These are phyloP conservation scores for Tubosaeta sp. DNA, from an alignment of 768 basidiomycete species.

Conservation along the genomic window DNA sequence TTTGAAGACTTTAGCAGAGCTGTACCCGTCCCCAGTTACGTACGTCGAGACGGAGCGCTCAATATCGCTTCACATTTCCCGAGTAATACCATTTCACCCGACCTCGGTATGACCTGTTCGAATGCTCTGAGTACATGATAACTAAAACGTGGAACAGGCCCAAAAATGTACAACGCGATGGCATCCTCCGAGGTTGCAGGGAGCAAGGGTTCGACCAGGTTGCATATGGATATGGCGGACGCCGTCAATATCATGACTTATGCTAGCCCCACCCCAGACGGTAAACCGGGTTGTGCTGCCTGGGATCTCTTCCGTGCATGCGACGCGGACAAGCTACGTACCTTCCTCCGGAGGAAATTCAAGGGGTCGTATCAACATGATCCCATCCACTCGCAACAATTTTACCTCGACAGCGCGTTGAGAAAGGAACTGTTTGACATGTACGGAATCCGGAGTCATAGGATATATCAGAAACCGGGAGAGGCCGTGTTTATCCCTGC, in stretches of 20 bases:
- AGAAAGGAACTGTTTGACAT: slow-evolving; percentile 64
- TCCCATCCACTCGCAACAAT: slow-evolving; percentile 87
- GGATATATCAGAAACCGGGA: slow-evolving; percentile 87
- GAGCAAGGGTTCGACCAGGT: slow-evolving; percentile 78
- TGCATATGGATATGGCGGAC: slow-evolving; percentile 95
- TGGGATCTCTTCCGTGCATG: slow-evolving; percentile 90
- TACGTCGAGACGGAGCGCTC: slow-evolving; percentile 82
- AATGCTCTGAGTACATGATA: not conserved
- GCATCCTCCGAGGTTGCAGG: slow-evolving; percentile 61
- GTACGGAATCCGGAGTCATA: slow-evolving; percentile 69
- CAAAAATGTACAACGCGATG: slow-evolving; percentile 95
- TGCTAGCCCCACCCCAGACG: slow-evolving; percentile 54
- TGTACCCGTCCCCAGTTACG: slow-evolving; percentile 86
- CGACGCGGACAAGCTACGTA: slow-evolving; percentile 74
- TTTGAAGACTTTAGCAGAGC: slow-evolving; percentile 81
- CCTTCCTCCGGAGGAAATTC: slow-evolving; percentile 67
- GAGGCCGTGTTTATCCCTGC: slow-evolving; percentile 96
- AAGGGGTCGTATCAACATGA: slow-evolving; percentile 57
- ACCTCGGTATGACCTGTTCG: slow-evolving; percentile 54
- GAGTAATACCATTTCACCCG: slow-evolving; percentile 69
- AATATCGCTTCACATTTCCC: slow-evolving; percentile 93
- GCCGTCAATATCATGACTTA: slow-evolving; percentile 90
- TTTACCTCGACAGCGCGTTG: slow-evolving; percentile 72
- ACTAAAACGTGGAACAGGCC: slow-evolving; percentile 46
- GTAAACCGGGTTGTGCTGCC: slow-evolving; percentile 69